phyloP scores from a whole-genome alignment of 805 yeast genomes.

The Candida patagonica region DNA sequence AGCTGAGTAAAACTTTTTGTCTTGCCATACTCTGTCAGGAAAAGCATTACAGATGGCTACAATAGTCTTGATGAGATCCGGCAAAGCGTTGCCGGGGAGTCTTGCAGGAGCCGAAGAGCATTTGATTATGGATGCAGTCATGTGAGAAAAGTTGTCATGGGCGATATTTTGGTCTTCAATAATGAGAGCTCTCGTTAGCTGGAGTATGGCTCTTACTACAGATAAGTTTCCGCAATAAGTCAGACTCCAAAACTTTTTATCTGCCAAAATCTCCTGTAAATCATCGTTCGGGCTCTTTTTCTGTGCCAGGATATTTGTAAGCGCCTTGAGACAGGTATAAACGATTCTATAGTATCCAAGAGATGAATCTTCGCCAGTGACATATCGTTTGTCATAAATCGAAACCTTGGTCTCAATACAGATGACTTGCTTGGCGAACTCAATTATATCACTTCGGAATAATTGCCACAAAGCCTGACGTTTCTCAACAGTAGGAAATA shows the following conservation, averaged over 20 bases:
- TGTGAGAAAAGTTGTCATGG: not conserved
- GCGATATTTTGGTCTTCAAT: conserved; percentile 3
- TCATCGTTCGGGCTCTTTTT: conserved; percentile 14
- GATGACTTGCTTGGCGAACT: conserved; percentile 44
- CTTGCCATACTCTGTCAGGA: not conserved
- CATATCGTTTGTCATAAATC: conserved; percentile 65
- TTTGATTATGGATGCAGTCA: not conserved
- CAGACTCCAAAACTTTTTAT: conserved; percentile 40
- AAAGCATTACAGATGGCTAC: not conserved
- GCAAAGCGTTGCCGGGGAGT: conserved; percentile 1
- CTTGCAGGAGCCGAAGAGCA: not conserved
- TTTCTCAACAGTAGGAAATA: conserved; percentile 49
- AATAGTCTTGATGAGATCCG: not conserved
- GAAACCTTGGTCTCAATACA: conserved; percentile 50
- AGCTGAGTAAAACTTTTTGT: not conserved
- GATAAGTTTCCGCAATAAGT: conserved; percentile 32
- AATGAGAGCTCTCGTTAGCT: conserved; percentile 29
- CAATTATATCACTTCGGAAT: conserved; percentile 47
- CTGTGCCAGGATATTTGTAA: conserved; percentile 27
- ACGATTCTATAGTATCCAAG: conserved; percentile 54
- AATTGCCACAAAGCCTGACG: conserved; percentile 52
- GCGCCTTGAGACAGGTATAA: conserved; percentile 40
- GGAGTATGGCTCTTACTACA: conserved; percentile 35
- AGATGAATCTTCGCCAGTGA: conserved; percentile 54
- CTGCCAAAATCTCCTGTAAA: conserved; percentile 28